Evolutionary conservation across 345 rosid species (phyloP), one percentile per base, ranked within the genome.

Genomic region (Erodium maritimum): DNA sequence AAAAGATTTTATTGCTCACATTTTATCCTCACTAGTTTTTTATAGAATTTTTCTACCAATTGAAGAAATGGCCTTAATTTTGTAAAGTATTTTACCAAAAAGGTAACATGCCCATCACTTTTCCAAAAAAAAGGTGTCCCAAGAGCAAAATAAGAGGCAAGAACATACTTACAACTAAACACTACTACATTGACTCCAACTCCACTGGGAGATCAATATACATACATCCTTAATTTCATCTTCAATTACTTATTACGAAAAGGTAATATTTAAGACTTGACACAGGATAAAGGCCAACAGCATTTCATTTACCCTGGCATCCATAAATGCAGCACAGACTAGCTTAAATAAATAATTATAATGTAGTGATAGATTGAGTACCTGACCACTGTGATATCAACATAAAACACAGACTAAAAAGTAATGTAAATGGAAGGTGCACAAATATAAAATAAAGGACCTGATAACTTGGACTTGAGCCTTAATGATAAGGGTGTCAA

Each of bases 391-490:
- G 12, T 9, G 48, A 10, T 42, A 42, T 42, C 16, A 42, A 42
- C 5, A 4, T 54, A 33, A 46, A 51, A 53, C 1, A 3, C 55
- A 23, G 59, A 68, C 37, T 51, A 62, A 52, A 42, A 17, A 54
- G 19, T 37, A 22, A 22, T n/a, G 25, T 34, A 54, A 21, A 57
- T 37, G 45, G 8, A 9, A 29, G 22, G 21, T 17, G 16, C 17
- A 37, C 50, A 54, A 33, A 59, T 55, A 52, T 23, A 8, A 21
- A 58, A 56, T 24, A 58, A 62, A 58, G 60, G 53, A 86, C 98
- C 98, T 86, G 72, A 91, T 86, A 62, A 91, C 95, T 71, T 91
- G 98, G 64, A 91, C 95, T 81, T 88, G 94, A 73, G 96, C 96
- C 73, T 83, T 91, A 80, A 91, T 88, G 21, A 67, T 79, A 21